Conservation (phyloP, 371 early-diverging fungal species). For the Mucor ambiguus region DNA sequence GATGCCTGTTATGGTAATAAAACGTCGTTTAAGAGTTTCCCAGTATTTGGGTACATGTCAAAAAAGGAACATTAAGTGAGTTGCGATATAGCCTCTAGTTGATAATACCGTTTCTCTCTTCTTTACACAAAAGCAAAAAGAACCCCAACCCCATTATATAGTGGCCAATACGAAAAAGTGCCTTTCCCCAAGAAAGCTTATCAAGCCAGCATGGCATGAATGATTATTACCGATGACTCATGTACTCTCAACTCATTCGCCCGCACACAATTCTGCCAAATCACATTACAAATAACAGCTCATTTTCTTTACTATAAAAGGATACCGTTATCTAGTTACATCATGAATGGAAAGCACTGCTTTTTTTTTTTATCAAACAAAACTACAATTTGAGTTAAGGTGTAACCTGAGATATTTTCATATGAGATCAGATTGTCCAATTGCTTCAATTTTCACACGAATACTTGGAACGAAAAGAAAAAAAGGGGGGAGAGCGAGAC, state of each 20-base stretch:
- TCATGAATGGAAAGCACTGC: neutral
- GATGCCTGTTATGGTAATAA: neutral
- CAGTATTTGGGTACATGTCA: neutral
- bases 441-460: slow-evolving; percentile 6
- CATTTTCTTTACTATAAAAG: neutral
- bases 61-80: slow-evolving; percentile 1
- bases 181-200: slow-evolving; percentile 1
- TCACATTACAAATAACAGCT: neutral
- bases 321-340: neutral
- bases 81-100: neutral
- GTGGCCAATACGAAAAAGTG: neutral
- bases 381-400: neutral
- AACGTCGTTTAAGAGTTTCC: neutral
- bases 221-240: neutral
- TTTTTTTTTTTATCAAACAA: neutral
- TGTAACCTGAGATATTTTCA: neutral
- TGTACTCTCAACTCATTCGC: neutral
- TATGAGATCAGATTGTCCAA: neutral
- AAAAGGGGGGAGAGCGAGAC: neutral
- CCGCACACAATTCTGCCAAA: neutral
- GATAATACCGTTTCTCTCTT: neutral
- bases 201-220: neutral
- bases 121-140: neutral
- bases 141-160: neutral
- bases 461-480: neutral